Evolutionary conservation across 2,329 filamentous ascomycete genomes (phyloP).

Genomic region (Cladophialophora exuberans): DNA sequence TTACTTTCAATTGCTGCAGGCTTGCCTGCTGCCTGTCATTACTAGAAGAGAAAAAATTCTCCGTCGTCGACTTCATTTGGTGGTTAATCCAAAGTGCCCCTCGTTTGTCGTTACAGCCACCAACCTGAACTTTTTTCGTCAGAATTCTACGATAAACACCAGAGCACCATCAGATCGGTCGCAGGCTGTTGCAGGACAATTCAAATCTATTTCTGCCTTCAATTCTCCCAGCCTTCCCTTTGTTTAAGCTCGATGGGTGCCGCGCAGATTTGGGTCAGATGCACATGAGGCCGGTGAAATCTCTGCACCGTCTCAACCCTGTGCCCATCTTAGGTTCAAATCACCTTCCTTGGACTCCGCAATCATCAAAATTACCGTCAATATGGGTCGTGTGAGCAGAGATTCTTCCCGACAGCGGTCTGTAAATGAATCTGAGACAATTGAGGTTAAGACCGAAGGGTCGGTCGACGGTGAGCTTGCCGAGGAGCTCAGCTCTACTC

Average conservation of each 20-base stretch:
- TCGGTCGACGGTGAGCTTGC: slow-evolving; percentile 23
- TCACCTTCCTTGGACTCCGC: slow-evolving; percentile 1
- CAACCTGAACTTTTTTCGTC: not conserved
- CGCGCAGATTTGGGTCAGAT: slow-evolving; percentile 15
- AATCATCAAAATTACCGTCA: slow-evolving; percentile 13
- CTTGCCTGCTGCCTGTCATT: slow-evolving; percentile 4
- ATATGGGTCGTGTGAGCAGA: slow-evolving; percentile 25
- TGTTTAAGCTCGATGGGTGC: slow-evolving; percentile 14
- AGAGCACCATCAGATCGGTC: not conserved
- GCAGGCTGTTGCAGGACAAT: too few relatives aligned
- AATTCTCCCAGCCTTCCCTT: not conserved
- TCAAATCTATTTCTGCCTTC: too few relatives aligned
- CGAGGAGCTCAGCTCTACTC: slow-evolving; percentile 23
- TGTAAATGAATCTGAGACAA: slow-evolving; percentile 24
- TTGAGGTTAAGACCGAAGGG: slow-evolving; percentile 31
- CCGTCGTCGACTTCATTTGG: not conserved
- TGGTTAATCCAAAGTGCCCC: slow-evolving; percentile 16
- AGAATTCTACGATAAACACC: not conserved
- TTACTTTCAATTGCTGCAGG: slow-evolving; percentile 6
- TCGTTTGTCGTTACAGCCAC: slow-evolving; percentile 13
- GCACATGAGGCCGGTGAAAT: slow-evolving; percentile 18
- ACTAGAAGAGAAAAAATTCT: not conserved
- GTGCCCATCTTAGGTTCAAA: slow-evolving; percentile 9
- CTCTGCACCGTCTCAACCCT: slow-evolving; percentile 23
- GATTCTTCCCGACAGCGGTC: slow-evolving; percentile 15